phyloP scores from a whole-genome alignment of 2,329 filamentous ascomycete species.

The Saccharata proteae region DNA sequence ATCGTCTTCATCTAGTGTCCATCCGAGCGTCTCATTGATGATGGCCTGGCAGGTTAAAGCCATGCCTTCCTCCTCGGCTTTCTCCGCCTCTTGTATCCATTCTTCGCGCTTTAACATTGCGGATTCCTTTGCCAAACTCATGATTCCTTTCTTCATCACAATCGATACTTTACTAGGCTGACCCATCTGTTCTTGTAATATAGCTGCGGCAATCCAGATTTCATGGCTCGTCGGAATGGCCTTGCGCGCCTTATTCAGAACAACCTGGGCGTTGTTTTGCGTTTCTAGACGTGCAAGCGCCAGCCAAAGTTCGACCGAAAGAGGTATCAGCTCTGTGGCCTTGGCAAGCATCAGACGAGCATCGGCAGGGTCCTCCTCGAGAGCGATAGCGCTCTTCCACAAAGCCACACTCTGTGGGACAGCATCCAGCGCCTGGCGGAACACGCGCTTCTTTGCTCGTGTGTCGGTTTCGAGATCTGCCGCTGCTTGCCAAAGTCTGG shows the following conservation, averaged over 20 bases:
- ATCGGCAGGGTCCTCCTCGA: constrained; percentile 82
- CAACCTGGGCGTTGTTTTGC: constrained; percentile 83
- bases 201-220: constrained; percentile 90
- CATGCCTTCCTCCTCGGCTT: constrained; percentile 85
- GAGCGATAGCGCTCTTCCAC: constrained; percentile 96
- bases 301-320: constrained; percentile 91
- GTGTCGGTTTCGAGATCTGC: constrained; percentile 81
- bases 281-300: constrained; percentile 82
- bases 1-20: constrained; percentile 88
- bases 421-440: constrained; percentile 81
- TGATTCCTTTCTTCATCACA: constrained; percentile 89
- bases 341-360: constrained; percentile 83
- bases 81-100: constrained; percentile 91
- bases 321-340: constrained; percentile 86
- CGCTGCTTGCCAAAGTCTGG: constrained; percentile 85
- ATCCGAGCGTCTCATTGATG: constrained; percentile 83
- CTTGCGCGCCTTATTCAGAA: constrained; percentile 90
- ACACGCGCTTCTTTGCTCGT: constrained; percentile 81
- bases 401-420: constrained; percentile 88
- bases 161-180: constrained; percentile 62
- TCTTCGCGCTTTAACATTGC: constrained; percentile 97
- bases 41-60: constrained; percentile 79
- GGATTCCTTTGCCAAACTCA: constrained; percentile 76
- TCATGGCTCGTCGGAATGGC: constrained; percentile 87
- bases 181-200: constrained; percentile 81